Percentiles rank a stretch among this genome's conserved stretches.
Evolutionary conservation across 2,329 filamentous ascomycete species (phyloP).

Genomic region (Paecilomyces formosus): DNA sequence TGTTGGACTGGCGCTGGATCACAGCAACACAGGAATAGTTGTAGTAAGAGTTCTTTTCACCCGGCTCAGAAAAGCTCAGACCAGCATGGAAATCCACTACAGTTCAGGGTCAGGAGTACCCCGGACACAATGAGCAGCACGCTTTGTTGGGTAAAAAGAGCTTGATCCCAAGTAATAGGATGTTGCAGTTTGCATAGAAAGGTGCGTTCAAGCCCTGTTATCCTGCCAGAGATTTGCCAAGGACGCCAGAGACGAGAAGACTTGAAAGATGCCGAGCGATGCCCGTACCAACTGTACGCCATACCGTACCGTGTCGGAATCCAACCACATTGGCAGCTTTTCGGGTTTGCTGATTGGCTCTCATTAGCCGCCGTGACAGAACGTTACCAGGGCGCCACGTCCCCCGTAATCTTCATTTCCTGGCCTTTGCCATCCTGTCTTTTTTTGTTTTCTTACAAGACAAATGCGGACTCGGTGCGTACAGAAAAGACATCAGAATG

Average conservation of each 20-base stretch:
- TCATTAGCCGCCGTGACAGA: neutral
- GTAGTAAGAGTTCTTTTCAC: neutral
- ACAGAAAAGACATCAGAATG: neutral
- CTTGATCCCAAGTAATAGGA: neutral
- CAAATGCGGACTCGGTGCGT: neutral
- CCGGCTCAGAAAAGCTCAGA: neutral
- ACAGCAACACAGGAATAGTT: neutral
- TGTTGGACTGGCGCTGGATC: neutral
- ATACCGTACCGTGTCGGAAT: neutral
- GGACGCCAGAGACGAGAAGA: neutral
- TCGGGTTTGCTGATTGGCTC: neutral
- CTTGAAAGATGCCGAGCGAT: neutral
- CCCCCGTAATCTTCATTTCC: neutral
- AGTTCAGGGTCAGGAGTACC: neutral
- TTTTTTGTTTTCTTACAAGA: neutral
- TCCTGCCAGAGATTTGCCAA: neutral
- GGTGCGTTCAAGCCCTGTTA: neutral
- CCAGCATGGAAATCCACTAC: neutral
- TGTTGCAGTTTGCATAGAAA: neutral
- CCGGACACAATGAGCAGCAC: neutral
- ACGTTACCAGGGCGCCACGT: neutral
- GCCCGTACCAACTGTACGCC: neutral
- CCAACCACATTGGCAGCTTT: neutral
- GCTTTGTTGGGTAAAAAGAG: neutral
- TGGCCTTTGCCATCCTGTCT: neutral